Evolutionary conservation across 2,329 filamentous ascomycete species (phyloP), one percentile per base, ranked within the genome.

Genomic region (Clarireedia paspali): DNA sequence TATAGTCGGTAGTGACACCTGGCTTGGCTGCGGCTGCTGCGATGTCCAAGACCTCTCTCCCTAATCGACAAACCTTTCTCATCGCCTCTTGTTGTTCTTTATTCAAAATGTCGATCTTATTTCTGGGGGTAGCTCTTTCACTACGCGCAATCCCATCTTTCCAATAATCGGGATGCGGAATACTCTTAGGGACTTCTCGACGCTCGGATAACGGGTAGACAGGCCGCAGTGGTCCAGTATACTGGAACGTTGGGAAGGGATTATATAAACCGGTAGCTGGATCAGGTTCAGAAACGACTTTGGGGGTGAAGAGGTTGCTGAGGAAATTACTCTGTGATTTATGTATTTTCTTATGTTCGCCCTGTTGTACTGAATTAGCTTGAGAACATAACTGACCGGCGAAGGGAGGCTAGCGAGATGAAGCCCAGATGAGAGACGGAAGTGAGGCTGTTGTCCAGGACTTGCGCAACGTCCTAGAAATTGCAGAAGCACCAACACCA

Each of bases 1-100:
- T 90, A 66, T 95, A 85, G 69, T 99, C 94, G 6, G 94, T 97
- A 6, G 92, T 96, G 36, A 97, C 87, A 49, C 94, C 94, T n/a
- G 94, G 92, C 68, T 85, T 87, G 47, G 88, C 75, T 51, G 87
- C 92, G 14, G 86, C 83, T 0, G 90, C 94, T 1, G 91, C 90
- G 68, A 95, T 88, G 71, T 99, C 94, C 60, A 99, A 75, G 10
- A 97, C 91, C 74, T 99, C 94, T 70, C 94, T 81, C 17, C 88
- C 89, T 59, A 96, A 73, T 50, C 83, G 81, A 73, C 92, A 96
- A 50, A 94, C 91, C 71, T 91, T 95, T 65, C 91, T 85, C 94
- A 99, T 97, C 45, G 81, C 66, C 57, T 92, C 87, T 68, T 91
- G 87, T 56, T 86, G 87, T 69, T 88, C 82, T 67, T 87, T 84